phyloP scores from a whole-genome alignment of 2,329 filamentous ascomycete genomes.

The Calonectria hawksworthii region DNA sequence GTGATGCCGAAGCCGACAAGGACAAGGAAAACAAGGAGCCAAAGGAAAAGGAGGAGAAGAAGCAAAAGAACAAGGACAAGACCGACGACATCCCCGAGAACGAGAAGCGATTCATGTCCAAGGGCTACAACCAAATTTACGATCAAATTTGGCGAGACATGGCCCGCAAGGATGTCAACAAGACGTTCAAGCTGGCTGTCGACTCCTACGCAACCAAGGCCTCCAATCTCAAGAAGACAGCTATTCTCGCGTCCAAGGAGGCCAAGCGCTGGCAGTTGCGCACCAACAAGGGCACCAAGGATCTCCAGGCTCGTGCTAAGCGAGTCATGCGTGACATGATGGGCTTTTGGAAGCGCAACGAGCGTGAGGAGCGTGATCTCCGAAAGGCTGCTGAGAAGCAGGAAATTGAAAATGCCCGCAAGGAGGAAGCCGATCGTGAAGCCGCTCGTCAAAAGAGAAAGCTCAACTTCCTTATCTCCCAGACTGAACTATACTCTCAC shows the following conservation, averaged over 20 bases:
- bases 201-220: slow-evolving; percentile 88
- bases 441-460: slow-evolving; percentile 98
- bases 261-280: slow-evolving; percentile 96
- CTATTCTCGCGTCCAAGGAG: slow-evolving; percentile 96
- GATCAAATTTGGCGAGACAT: slow-evolving; percentile 98
- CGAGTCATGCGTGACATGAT: slow-evolving; percentile 99
- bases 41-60: slow-evolving; percentile 60
- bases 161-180: slow-evolving; percentile 92
- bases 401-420: slow-evolving; percentile 95
- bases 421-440: slow-evolving; percentile 97
- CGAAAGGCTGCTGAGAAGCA: slow-evolving; percentile 95
- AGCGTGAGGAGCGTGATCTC: slow-evolving; percentile 94
- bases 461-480: slow-evolving; percentile 98
- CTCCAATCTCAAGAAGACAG: slow-evolving; percentile 98
- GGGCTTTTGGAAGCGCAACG: slow-evolving; percentile 99
- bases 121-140: slow-evolving; percentile 96
- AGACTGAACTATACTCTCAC: slow-evolving; percentile 98
- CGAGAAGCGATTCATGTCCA: slow-evolving; percentile 82
- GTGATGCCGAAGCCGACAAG: slow-evolving; percentile 60
- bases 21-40: slow-evolving; percentile 61
- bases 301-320: slow-evolving; percentile 96
- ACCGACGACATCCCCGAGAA: slow-evolving; percentile 66
- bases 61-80: slow-evolving; percentile 64
- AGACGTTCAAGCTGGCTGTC: slow-evolving; percentile 89
- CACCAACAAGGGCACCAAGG: slow-evolving; percentile 98